A percentile compares a stretch with the other conserved stretches of the same genome.
phyloP scores from a whole-genome alignment of 2,329 filamentous ascomycete species.

The Colletotrichum brevisporum region DNA sequence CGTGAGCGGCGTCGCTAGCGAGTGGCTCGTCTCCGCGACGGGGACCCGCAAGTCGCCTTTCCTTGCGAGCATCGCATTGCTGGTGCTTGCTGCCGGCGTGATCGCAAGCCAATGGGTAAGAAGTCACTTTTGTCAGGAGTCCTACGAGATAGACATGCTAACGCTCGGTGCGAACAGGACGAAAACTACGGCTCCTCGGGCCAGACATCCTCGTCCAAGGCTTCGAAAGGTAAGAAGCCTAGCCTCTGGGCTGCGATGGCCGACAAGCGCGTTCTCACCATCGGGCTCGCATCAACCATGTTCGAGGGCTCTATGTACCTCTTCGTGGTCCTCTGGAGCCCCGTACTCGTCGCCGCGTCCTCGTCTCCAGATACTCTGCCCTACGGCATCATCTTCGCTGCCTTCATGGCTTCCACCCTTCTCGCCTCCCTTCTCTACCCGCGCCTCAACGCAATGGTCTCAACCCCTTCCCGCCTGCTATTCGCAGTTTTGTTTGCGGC shows the following conservation, averaged over 20 bases:
- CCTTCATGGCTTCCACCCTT: conserved; percentile 72
- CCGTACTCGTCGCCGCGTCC: conserved; percentile 60
- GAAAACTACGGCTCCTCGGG: conserved; percentile 63
- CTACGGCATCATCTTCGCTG: conserved; percentile 69
- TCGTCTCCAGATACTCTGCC: conserved; percentile 46
- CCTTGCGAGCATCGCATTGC: conserved; percentile 53
- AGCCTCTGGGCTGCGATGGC: conserved; percentile 45
- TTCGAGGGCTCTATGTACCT: conserved; percentile 73
- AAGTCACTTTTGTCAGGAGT: not conserved
- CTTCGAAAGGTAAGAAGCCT: conserved; percentile 32
- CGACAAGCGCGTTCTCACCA: conserved; percentile 63
- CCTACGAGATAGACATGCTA: not conserved
- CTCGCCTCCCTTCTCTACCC: conserved; percentile 69
- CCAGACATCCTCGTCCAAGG: conserved; percentile 24
- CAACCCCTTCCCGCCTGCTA: conserved; percentile 46
- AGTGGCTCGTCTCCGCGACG: conserved; percentile 61
- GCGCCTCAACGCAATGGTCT: conserved; percentile 31
- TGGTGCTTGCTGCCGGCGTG: conserved; percentile 57
- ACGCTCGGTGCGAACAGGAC: conserved; percentile 48
- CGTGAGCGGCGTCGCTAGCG: conserved; percentile 64
- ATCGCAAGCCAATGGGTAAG: conserved; percentile 64
- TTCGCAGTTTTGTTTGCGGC: conserved; percentile 56
- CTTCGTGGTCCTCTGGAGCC: conserved; percentile 73
- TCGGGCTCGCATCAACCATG: conserved; percentile 66
- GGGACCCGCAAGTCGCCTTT: conserved; percentile 67